Base-by-base conservation (phyloP, 2,329 filamentous ascomycete genomes). In the Sodiomyces alkalinus region DNA sequence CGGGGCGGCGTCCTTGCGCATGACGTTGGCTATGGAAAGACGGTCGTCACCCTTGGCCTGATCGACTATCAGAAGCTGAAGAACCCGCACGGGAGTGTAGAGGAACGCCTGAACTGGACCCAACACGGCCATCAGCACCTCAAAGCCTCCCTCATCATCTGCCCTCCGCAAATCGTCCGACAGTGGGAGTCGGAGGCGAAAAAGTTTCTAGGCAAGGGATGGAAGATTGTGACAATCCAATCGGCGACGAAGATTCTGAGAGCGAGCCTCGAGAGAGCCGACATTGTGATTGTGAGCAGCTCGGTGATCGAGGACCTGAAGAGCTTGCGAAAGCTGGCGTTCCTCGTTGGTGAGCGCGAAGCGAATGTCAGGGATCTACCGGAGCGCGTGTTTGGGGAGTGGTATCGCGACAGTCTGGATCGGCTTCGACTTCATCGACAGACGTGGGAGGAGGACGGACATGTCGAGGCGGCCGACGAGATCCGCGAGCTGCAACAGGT, bases 21-120 rank as follows among this genome's bases (percentile, higher is more conserved):
- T 23, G 48, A 58, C 17, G 52, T 60, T 10, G 58, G 58, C 11
- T 60, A 52, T 29, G 57, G 58, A 2, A 62, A 62, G 39, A 62
- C 58, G 0, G 45, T 59, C 4, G 40, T 58, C 16, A 49, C 42
- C 5, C 45, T 61, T 9, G 55, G 48, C 2, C 40, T 59, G 4
- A 43, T 58, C 6, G 47, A 51, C 15, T 33, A 32, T 6, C 46
- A 47, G 28, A 22, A 34, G 5, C 2, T 31, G 0, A 44, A 12
- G 11, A 30, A 51, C 26, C 14, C 26, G 2, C n/a, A 3, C 0
- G 10, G 33, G 1, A 49, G 45, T 8, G 26, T 43, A 5, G 2
- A 17, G 0, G 21, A 39, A 7, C 36, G 49, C 3, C 13, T 8
- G 2, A 15, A 22, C 4, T 33, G 44, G 33, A 6, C 18, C 11